Percentiles rank a stretch among this genome's conserved stretches.
These are phyloP conservation scores for Ceratobasidium sp. DNA, from an alignment of 1,284 basidiomycete species.

Conservation along the genomic window DNA sequence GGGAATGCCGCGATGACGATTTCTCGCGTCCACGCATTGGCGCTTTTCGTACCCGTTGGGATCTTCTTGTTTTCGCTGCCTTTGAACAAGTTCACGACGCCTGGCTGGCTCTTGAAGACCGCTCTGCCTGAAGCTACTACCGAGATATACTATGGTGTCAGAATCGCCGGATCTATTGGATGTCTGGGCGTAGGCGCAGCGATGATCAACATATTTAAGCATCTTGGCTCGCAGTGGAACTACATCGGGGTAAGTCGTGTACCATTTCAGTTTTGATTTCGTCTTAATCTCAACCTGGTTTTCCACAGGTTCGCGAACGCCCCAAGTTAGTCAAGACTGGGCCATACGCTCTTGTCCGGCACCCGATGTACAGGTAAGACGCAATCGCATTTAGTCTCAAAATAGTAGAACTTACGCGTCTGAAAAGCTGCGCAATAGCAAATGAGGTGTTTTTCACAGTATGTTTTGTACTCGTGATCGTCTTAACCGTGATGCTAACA, in stretches of 20 bases:
- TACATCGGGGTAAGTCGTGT: slow-evolving; percentile 10
- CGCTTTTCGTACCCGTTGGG: background rate
- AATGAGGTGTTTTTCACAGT: background rate
- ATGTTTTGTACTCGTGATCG: background rate
- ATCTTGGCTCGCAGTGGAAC: slow-evolving; percentile 29
- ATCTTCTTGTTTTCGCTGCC: slow-evolving; percentile 16
- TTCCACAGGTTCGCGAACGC: slow-evolving; percentile 17
- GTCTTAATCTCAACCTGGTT: background rate
- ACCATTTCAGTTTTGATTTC: background rate
- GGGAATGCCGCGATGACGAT: background rate
- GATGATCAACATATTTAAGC: slow-evolving; percentile 5
- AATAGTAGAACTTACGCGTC: background rate
- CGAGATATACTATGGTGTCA: slow-evolving; percentile 1
- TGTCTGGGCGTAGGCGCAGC: background rate
- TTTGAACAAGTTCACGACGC: slow-evolving; percentile 1
- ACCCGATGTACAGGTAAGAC: slow-evolving; percentile 22
- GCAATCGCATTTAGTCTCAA: background rate
- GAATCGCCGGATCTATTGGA: background rate
- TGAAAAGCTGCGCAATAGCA: background rate
- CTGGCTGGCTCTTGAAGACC: background rate
- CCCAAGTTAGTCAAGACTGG: slow-evolving; percentile 22
- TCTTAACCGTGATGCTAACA: background rate
- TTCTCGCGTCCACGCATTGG: background rate
- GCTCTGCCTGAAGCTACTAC: background rate
- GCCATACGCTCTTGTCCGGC: slow-evolving; percentile 15